A percentile compares a stretch with the other conserved stretches of the same genome.
Evolutionary conservation across 495 filamentous ascomycete genomes (phyloP).

Genomic region (Talaromyces trachyspermus): DNA sequence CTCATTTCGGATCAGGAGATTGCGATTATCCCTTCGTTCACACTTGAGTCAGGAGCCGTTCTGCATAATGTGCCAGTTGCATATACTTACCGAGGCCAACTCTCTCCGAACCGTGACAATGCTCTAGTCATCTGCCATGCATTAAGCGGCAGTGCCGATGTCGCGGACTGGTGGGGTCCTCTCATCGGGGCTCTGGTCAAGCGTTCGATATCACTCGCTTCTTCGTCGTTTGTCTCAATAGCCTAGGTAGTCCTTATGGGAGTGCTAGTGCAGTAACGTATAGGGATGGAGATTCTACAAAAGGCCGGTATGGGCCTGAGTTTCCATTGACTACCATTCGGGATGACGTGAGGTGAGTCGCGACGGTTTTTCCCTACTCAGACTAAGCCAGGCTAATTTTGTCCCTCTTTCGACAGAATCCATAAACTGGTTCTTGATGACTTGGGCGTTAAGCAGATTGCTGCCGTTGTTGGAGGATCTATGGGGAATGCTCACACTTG

Average conservation of each 20-base stretch:
- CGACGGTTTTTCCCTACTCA: neutral
- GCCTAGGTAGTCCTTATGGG: slow-evolving; percentile 91
- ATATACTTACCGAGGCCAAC: slow-evolving; percentile 76
- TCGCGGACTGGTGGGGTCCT: slow-evolving; percentile 97
- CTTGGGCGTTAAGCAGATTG: slow-evolving; percentile 77
- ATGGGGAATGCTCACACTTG: slow-evolving; percentile 97
- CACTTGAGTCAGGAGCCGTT: slow-evolving; percentile 84
- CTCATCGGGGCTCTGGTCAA: slow-evolving; percentile 81
- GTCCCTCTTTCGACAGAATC: slow-evolving; percentile 51
- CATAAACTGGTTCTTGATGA: slow-evolving; percentile 90
- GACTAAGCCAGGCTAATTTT: slow-evolving; percentile 10
- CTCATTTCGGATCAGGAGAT: slow-evolving; percentile 84
- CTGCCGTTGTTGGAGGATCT: slow-evolving; percentile 89
- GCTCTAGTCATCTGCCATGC: slow-evolving; percentile 96
- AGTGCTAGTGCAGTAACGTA: slow-evolving; percentile 90
- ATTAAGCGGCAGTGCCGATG: slow-evolving; percentile 90
- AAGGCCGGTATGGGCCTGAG: slow-evolving; percentile 84
- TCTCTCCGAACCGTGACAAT: slow-evolving; percentile 75
- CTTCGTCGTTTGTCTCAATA: slow-evolving; percentile 94
- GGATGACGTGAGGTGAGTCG: slow-evolving; percentile 82
- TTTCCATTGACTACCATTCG: slow-evolving; percentile 92
- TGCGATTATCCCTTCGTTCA: slow-evolving; percentile 79
- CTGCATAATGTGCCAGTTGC: slow-evolving; percentile 86
- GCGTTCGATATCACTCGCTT: slow-evolving; percentile 90
- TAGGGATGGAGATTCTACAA: slow-evolving; percentile 66